phyloP scores from a whole-genome alignment of 352 stramenopile species.

The Phytophthora sojae region DNA sequence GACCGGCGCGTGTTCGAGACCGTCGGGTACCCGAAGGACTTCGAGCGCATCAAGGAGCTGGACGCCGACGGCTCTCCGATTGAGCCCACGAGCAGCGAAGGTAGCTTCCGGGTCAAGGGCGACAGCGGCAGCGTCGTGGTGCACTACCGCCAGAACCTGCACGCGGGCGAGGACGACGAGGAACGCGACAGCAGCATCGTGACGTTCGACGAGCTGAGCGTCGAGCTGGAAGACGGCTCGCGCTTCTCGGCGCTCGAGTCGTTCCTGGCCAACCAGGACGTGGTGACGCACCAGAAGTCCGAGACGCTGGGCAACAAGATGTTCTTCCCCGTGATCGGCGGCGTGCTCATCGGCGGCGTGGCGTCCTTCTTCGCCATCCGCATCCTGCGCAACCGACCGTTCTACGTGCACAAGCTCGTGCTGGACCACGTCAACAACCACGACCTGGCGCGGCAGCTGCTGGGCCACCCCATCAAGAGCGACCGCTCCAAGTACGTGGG shows the following conservation, averaged over 20 bases:
- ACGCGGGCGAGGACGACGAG: conserved; percentile 16
- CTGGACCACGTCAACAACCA: conserved; percentile 82
- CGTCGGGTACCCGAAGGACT: conserved; percentile 79
- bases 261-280: conserved; percentile 60
- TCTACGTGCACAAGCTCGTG: conserved; percentile 85
- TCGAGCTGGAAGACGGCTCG: conserved; percentile 54
- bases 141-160: conserved; percentile 55
- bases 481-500: conserved; percentile 75
- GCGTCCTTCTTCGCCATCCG: conserved; percentile 78
- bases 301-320: conserved; percentile 76
- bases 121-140: conserved; percentile 64
- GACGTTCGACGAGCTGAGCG: conserved; percentile 59
- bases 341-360: conserved; percentile 71
- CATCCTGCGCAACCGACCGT: conserved; percentile 77
- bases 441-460: conserved; percentile 57
- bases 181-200: conserved; percentile 44
- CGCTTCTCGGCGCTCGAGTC: conserved; percentile 72
- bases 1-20: conserved; percentile 77
- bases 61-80: conserved; percentile 16
- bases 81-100: conserved; percentile 37
- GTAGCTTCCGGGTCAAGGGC: conserved; percentile 60
- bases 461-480: conserved; percentile 79
- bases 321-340: conserved; percentile 65
- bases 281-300: conserved; percentile 65
- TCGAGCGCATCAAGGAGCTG: conserved; percentile 47